Evolutionary conservation across 345 rosid genomes (phyloP), one percentile per base, ranked within the genome.

Genomic region (Gynandropsis gynandra): DNA sequence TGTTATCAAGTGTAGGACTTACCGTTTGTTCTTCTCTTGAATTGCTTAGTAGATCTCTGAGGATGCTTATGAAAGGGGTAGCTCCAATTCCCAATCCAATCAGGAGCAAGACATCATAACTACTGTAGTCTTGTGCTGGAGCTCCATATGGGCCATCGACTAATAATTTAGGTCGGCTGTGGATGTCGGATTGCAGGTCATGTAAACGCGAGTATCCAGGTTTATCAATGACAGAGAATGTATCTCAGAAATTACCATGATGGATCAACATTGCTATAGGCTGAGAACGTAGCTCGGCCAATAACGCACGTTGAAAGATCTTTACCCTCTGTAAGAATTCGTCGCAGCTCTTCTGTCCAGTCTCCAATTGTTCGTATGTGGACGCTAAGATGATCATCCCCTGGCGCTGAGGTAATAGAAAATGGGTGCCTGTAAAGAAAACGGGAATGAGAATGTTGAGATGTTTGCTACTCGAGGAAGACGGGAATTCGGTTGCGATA

Each of bases 111-210:
- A 92, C 97, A 43, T 92, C 95, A 21, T 92, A 87, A 27, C 79
- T 87, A 59, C 61, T 70, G 72, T 87, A 87, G 78, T 92, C 97
- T 51, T 92, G 98, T 24, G 98, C 95, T 14, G 97, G 95, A 34
- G 98, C 95, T 19, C 98, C 98, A 11, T 85, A 92, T 7, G 98
- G 98, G 51, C 98, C 98, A 47, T 87, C 98, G 8, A 85, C 78
- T 10, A 70, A 66, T 54, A 90, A 56, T 58, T 66, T 84, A 0
- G 92, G 95, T 54, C 68, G 87, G 50, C 96, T 90, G 86, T 8
- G 40, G 54, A 41, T 50, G 16, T 47, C 15, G 14, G 40, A 34
- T 53, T 45, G 32, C 20, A 50, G 58, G 50, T 58, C 43, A 47
- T 58, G 34, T 58, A 46, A 65, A 40, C 52, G 38, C 50, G 38